These are phyloP conservation scores for Rhizopus delemar DNA, from an alignment of 371 early-diverging fungal genomes.

Conservation along the genomic window DNA sequence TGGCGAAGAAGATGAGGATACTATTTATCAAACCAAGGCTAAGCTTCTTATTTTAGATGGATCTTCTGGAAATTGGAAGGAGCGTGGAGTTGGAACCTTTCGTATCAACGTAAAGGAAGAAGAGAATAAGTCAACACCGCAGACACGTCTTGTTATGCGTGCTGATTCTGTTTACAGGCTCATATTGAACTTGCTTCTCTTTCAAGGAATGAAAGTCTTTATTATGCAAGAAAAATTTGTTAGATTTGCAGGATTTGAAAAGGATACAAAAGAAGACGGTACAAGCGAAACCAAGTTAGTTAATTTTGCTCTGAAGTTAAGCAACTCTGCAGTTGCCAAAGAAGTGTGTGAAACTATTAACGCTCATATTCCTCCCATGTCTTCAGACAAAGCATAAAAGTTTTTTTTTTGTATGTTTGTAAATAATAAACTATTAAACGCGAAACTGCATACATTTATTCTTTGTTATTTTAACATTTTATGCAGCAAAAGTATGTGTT, in stretches of 20 bases:
- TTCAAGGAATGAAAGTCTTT: conserved; percentile 54
- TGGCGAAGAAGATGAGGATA: conserved; percentile 55
- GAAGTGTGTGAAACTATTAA: conserved; percentile 24
- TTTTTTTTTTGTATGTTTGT: neutral
- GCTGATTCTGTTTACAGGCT: conserved; percentile 61
- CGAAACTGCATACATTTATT: conserved; percentile 9
- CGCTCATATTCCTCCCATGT: conserved; percentile 16
- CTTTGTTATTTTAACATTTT: neutral
- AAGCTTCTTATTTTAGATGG: conserved; percentile 48
- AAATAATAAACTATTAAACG: conserved; percentile 3
- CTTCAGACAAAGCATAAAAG: conserved; percentile 7
- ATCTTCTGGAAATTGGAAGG: conserved; percentile 41
- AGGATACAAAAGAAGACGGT: conserved; percentile 27
- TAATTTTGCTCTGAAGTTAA: conserved; percentile 51
- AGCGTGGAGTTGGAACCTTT: conserved; percentile 51
- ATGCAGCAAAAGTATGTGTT: neutral
- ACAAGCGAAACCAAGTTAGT: conserved; percentile 34
- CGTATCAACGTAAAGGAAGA: conserved; percentile 42
- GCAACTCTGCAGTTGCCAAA: conserved; percentile 17
- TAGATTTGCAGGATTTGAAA: conserved; percentile 54
- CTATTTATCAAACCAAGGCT: conserved; percentile 47
- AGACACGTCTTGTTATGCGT: conserved; percentile 62
- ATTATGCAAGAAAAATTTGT: conserved; percentile 63
- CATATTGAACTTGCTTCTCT: conserved; percentile 59
- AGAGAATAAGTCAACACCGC: conserved; percentile 10